phyloP scores from a whole-genome alignment of 2,329 filamentous ascomycete species.

The Chrysoporthe austroafricana region DNA sequence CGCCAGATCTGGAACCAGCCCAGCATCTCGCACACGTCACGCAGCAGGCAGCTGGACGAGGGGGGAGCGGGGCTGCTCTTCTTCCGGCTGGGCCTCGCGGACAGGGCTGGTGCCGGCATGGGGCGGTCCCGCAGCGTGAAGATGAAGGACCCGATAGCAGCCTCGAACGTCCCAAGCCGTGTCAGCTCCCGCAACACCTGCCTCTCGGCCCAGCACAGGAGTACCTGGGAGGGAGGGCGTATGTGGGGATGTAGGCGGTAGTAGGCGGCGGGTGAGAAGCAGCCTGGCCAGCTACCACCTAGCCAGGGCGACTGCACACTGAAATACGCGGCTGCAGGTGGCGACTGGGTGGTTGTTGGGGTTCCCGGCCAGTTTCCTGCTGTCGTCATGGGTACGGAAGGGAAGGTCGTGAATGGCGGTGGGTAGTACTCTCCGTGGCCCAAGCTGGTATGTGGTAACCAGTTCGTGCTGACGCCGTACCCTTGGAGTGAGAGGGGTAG shows the following conservation, averaged over 20 bases:
- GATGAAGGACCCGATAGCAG: conserved; percentile 17
- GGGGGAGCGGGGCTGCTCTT: background rate
- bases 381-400: background rate
- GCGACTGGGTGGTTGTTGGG: background rate
- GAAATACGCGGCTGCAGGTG: background rate
- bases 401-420: background rate
- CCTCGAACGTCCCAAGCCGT: conserved; percentile 10
- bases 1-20: conserved; percentile 26
- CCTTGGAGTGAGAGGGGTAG: conserved; percentile 10
- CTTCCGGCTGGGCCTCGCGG: background rate
- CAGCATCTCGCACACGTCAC: conserved; percentile 18
- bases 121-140: conserved; percentile 10
- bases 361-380: background rate
- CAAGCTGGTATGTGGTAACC: background rate
- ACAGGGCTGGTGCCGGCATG: background rate
- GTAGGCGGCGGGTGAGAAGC: background rate
- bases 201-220: conserved; percentile 18
- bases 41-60: background rate
- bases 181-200: conserved; percentile 13
- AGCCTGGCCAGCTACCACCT: background rate
- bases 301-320: background rate
- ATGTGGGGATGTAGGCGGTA: conserved; percentile 5
- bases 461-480: background rate
- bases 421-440: background rate
- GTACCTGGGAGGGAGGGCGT: background rate